These are phyloP conservation scores for Trametes polyzona DNA, from an alignment of 1,284 basidiomycete species.

Conservation along the genomic window DNA sequence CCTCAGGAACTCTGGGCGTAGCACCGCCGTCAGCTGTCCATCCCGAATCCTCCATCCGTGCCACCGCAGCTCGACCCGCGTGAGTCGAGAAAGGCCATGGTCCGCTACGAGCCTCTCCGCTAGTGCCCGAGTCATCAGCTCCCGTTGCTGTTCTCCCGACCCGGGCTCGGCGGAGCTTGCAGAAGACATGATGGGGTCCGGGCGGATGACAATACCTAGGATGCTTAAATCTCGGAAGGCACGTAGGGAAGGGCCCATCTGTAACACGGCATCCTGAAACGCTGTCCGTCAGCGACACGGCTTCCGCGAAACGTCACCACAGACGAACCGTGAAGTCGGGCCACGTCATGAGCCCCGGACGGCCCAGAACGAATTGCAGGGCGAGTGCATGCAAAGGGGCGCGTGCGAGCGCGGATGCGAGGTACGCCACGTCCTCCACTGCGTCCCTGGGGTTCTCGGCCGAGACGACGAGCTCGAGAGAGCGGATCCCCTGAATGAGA, in stretches of 20 bases:
- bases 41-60: slow-evolving; percentile 28
- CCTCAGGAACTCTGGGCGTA: slow-evolving; percentile 21
- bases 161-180: neutral
- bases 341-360: slow-evolving; percentile 19
- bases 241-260: slow-evolving; percentile 18
- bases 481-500: neutral
- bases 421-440: slow-evolving; percentile 13
- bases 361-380: slow-evolving; percentile 16
- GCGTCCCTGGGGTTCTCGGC: slow-evolving; percentile 8
- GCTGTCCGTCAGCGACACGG: neutral
- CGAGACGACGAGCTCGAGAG: slow-evolving; percentile 19
- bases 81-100: slow-evolving; percentile 12
- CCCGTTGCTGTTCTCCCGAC: slow-evolving; percentile 14
- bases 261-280: slow-evolving; percentile 17
- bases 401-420: slow-evolving; percentile 16
- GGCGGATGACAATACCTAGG: slow-evolving; percentile 26
- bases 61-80: slow-evolving; percentile 32
- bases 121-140: slow-evolving; percentile 17
- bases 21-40: slow-evolving; percentile 19
- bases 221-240: slow-evolving; percentile 16
- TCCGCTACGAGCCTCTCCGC: slow-evolving; percentile 20
- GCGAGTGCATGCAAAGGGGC: slow-evolving; percentile 15
- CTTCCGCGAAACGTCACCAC: neutral
- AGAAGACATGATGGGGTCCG: slow-evolving; percentile 24
- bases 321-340: slow-evolving; percentile 20